A percentile compares a stretch with the other conserved stretches of the same genome.
phyloP scores from a whole-genome alignment of 768 basidiomycete species.

The Mycena galopus region DNA sequence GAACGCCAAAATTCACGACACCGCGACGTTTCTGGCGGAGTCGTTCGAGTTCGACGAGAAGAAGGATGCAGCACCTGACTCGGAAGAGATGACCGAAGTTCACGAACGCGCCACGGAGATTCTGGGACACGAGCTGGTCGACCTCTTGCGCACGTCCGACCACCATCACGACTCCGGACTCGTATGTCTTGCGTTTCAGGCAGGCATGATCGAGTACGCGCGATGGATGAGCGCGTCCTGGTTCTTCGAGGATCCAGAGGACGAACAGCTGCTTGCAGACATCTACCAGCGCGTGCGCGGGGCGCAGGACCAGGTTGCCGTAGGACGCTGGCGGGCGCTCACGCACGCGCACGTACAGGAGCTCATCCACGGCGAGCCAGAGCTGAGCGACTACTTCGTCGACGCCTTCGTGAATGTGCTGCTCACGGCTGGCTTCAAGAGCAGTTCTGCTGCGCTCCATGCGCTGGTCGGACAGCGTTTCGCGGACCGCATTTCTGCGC shows the following conservation, averaged over 20 bases:
- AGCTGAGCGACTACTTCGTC: slow-evolving; percentile 52
- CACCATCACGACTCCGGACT: slow-evolving; percentile 57
- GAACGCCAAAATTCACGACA: slow-evolving; percentile 63
- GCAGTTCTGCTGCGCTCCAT: slow-evolving; percentile 47
- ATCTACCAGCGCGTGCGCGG: slow-evolving; percentile 57
- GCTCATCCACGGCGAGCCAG: slow-evolving; percentile 50
- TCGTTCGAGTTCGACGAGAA: slow-evolving; percentile 46
- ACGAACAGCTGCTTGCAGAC: slow-evolving; percentile 58
- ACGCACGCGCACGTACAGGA: slow-evolving; percentile 61
- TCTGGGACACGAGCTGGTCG: slow-evolving; percentile 52
- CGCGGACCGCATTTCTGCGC: slow-evolving; percentile 53
- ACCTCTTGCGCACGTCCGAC: slow-evolving; percentile 52
- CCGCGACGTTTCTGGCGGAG: slow-evolving; percentile 62
- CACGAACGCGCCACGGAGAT: slow-evolving; percentile 46
- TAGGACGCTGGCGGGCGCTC: slow-evolving; percentile 69
- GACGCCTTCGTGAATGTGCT: slow-evolving; percentile 59
- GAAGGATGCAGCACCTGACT: slow-evolving; percentile 19
- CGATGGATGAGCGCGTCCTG: slow-evolving; percentile 66
- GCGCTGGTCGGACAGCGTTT: slow-evolving; percentile 59
- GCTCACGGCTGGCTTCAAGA: slow-evolving; percentile 52
- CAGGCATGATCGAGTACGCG: slow-evolving; percentile 59
- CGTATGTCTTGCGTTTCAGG: slow-evolving; percentile 60
- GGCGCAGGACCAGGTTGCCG: slow-evolving; percentile 63
- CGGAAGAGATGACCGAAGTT: slow-evolving; percentile 42
- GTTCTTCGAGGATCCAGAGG: slow-evolving; percentile 64